These are phyloP conservation scores for Raffaelea arxii DNA, from an alignment of 2,329 filamentous ascomycete genomes.

Conservation along the genomic window DNA sequence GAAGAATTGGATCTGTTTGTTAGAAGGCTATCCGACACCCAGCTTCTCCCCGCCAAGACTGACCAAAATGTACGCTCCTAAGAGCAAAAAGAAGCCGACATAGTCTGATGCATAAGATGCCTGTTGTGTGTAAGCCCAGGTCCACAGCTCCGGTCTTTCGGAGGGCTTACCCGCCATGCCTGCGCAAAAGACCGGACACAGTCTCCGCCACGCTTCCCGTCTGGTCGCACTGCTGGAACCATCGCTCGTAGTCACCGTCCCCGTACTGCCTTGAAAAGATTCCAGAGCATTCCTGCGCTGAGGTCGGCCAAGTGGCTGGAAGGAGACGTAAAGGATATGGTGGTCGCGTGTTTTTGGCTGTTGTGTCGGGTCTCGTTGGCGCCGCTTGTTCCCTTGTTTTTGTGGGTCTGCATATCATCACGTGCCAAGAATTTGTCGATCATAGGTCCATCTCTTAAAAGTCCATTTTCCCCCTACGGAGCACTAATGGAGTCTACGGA, in stretches of 20 bases:
- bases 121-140: constrained; percentile 25
- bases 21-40: background rate
- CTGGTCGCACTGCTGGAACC: constrained; percentile 19
- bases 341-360: background rate
- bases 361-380: too few species aligned
- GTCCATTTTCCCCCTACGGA: too few species aligned
- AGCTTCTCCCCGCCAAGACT: constrained; percentile 2
- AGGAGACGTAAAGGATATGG: background rate
- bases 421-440: too few species aligned
- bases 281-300: constrained; percentile 28
- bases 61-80: constrained; percentile 57
- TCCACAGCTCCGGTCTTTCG: constrained; percentile 6
- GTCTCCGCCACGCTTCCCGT: constrained; percentile 6
- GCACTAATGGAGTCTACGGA: too few species aligned
- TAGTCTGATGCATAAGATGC: constrained; percentile 86
- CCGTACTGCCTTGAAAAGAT: constrained; percentile 24
- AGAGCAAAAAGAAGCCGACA: constrained; percentile 62
- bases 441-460: too few species aligned
- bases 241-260: constrained; percentile 34
- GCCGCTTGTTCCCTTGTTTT: too few species aligned
- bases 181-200: constrained; percentile 25
- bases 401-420: too few species aligned
- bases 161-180: constrained; percentile 35
- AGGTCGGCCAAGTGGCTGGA: too few species aligned
- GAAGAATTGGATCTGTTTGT: constrained; percentile 50